Conservation (phyloP, 1,284 basidiomycete genomes). For the Leccinum subfulvum region DNA sequence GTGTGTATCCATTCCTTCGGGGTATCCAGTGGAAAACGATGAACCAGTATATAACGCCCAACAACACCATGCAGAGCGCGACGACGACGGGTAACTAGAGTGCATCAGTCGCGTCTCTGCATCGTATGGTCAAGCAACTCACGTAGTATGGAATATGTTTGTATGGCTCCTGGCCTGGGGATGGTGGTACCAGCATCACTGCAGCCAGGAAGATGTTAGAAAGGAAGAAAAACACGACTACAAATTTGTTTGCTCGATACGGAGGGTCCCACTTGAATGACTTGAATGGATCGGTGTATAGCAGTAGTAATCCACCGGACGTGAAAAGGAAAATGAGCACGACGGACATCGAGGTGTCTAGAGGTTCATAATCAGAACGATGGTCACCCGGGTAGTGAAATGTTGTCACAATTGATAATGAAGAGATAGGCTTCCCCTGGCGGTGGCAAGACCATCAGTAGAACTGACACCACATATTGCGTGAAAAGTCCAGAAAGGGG, state of each 20-base stretch:
- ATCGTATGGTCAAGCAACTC: conserved; percentile 23
- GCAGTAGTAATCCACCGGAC: conserved; percentile 56
- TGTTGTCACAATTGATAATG: conserved; percentile 55
- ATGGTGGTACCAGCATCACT: conserved; percentile 61
- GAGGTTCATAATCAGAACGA: conserved; percentile 4
- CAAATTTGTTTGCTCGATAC: conserved; percentile 50
- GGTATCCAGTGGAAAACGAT: conserved; percentile 57
- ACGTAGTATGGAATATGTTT: conserved; percentile 65
- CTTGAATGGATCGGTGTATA: conserved; percentile 48
- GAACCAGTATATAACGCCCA: conserved; percentile 63
- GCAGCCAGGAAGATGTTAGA: conserved; percentile 62
- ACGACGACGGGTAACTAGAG: conserved; percentile 53
- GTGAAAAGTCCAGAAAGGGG: conserved; percentile 57
- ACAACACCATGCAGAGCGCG: conserved; percentile 46
- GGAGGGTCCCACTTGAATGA: conserved; percentile 61
- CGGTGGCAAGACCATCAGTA: conserved; percentile 50
- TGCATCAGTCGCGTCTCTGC: neutral
- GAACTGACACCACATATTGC: conserved; percentile 54
- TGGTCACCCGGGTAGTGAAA: neutral
- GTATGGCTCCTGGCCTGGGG: conserved; percentile 49
- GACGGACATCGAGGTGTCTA: conserved; percentile 55
- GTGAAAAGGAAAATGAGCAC: conserved; percentile 59
- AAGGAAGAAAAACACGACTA: conserved; percentile 54
- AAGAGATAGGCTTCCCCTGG: conserved; percentile 69
- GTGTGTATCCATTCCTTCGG: conserved; percentile 44